A percentile compares a stretch with the other conserved stretches of the same genome.
Conservation (phyloP, 2,329 filamentous ascomycete genomes). For the Diaporthe vaccinii region DNA sequence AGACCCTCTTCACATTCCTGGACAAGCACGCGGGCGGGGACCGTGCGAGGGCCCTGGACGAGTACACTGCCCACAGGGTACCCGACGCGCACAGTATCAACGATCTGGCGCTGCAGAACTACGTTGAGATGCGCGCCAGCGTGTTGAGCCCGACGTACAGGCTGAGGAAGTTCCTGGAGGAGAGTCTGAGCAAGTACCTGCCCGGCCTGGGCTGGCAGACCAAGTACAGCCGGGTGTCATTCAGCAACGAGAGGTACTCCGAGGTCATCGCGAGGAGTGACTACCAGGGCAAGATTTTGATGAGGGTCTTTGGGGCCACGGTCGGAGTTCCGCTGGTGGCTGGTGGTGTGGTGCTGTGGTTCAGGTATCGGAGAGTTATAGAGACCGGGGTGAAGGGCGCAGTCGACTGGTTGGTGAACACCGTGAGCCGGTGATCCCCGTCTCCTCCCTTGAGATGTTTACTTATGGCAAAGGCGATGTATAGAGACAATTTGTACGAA, state of each 20-base stretch:
- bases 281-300: constrained; percentile 74
- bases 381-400: constrained; percentile 24
- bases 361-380: constrained; percentile 29
- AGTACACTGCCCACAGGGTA: constrained; percentile 81
- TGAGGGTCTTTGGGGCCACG: constrained; percentile 56
- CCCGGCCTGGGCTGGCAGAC: constrained; percentile 89
- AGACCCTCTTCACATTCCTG: constrained; percentile 85
- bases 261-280: constrained; percentile 81
- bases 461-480: background rate
- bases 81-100: constrained; percentile 91
- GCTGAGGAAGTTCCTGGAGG: constrained; percentile 87
- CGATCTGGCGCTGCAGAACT: constrained; percentile 91
- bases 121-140: constrained; percentile 91
- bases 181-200: constrained; percentile 81
- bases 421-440: constrained; percentile 11
- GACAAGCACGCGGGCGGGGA: constrained; percentile 72
- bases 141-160: constrained; percentile 84
- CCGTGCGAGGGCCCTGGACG: constrained; percentile 77
- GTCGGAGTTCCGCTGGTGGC: constrained; percentile 46
- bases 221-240: constrained; percentile 92
- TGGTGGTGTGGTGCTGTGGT: constrained; percentile 40
- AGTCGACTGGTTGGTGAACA: constrained; percentile 13
- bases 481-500: background rate
- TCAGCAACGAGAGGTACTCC: constrained; percentile 92
- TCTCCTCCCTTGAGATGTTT: no score